Evolutionary conservation across 129 eudicot genomes (phyloP).

Genomic region (Gnaphalium uliginosum): DNA sequence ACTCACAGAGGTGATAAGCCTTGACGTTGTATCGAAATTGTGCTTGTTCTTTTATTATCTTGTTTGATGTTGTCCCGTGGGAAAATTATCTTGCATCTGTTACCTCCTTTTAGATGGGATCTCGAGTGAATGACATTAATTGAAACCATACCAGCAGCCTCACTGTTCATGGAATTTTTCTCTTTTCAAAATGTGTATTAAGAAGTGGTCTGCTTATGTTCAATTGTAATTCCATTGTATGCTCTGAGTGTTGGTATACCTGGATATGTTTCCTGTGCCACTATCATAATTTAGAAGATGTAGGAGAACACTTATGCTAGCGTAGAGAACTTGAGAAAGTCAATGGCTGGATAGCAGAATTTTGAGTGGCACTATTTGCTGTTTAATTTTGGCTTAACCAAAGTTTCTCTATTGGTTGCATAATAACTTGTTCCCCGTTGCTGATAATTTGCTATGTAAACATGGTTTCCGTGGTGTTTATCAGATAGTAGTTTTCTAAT

Average conservation of each 20-base stretch:
- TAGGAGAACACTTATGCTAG: background rate
- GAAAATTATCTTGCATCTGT: background rate
- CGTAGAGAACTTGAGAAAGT: background rate
- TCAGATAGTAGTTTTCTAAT: constrained; percentile 4
- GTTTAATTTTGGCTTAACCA: background rate
- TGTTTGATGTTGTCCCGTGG: background rate
- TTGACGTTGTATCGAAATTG: constrained; percentile 16
- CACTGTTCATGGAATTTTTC: background rate
- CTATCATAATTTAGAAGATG: background rate
- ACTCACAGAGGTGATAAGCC: constrained; percentile 69
- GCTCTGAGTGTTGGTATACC: background rate
- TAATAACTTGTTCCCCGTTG: background rate
- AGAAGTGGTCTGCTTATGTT: background rate
- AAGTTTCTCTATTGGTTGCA: too few relatives aligned
- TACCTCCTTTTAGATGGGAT: constrained; percentile 7
- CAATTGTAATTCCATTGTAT: too few relatives aligned
- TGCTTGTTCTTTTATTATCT: constrained; percentile 10
- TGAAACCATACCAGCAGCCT: background rate
- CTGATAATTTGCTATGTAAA: constrained; percentile 4
- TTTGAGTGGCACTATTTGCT: background rate
- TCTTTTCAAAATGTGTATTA: background rate
- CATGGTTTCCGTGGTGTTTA: background rate
- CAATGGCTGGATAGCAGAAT: background rate
- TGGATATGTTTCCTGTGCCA: too few relatives aligned
- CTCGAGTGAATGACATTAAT: background rate